Percentiles rank a stretch among this genome's conserved stretches.
Evolutionary conservation across 1,284 basidiomycete species (phyloP).

Genomic region (Chondrostereum purpureum): DNA sequence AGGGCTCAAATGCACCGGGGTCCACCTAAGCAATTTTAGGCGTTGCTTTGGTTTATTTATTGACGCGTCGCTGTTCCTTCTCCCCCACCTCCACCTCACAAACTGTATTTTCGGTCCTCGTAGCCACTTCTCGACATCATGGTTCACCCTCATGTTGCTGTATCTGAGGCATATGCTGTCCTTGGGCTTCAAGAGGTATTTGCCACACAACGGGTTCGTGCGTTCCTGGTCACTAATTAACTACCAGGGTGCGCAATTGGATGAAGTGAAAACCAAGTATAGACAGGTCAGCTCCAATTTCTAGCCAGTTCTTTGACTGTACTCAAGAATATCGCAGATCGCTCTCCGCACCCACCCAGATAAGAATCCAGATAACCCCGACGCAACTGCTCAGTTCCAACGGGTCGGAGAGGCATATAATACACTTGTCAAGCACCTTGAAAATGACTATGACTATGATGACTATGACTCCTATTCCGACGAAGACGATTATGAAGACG

Average conservation of each 20-base stretch:
- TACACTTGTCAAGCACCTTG: constrained; percentile 47
- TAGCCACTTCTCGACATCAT: constrained; percentile 22
- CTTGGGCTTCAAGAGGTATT: constrained; percentile 56
- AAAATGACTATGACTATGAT: constrained; percentile 28
- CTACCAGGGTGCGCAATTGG: constrained; percentile 49
- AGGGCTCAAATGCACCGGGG: no score
- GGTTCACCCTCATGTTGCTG: constrained; percentile 27
- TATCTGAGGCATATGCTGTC: constrained; percentile 45
- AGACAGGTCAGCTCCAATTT: constrained; percentile 41
- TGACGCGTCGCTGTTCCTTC: neutral
- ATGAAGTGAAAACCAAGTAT: constrained; percentile 59
- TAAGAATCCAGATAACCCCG: constrained; percentile 58
- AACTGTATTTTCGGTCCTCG: constrained; percentile 11
- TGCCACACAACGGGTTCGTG: no score
- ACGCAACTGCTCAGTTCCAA: constrained; percentile 66
- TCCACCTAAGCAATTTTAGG: no score
- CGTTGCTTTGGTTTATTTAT: constrained; percentile 2
- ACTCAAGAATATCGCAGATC: constrained; percentile 29
- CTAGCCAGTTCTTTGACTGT: constrained; percentile 5
- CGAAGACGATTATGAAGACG: constrained; percentile 24
- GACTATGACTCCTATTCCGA: constrained; percentile 29
- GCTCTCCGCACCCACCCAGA: constrained; percentile 68
- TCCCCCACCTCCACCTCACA: constrained; percentile 12
- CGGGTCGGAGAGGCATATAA: constrained; percentile 61
- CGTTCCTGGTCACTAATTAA: constrained; percentile 8